A percentile compares a stretch with the other conserved stretches of the same genome.
phyloP scores from a whole-genome alignment of 306 rosid species.

The Lagenaria siceraria region DNA sequence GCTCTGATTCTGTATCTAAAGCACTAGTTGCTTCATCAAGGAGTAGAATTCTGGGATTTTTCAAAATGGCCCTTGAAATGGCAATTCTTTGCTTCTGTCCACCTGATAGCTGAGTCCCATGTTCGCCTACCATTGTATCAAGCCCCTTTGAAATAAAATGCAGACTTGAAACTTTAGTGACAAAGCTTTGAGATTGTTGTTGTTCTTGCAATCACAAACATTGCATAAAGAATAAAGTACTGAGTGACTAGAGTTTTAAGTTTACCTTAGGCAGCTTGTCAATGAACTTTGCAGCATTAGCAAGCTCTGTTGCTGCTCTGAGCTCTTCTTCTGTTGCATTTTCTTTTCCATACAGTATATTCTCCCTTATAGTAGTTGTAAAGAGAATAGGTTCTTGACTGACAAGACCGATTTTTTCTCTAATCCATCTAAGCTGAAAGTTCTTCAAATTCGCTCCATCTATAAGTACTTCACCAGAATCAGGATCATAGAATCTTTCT shows the following conservation, averaged over 20 bases:
- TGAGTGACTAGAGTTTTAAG: background rate
- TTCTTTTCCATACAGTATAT: constrained; percentile 75
- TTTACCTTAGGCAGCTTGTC: constrained; percentile 57
- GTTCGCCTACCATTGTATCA: constrained; percentile 74
- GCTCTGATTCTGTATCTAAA: constrained; percentile 82
- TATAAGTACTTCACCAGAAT: constrained; percentile 62
- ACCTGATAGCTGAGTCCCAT: constrained; percentile 87
- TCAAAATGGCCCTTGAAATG: constrained; percentile 83
- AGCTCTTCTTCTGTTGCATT: constrained; percentile 64
- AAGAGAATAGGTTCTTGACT: constrained; percentile 79
- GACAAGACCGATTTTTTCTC: constrained; percentile 75
- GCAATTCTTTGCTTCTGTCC: constrained; percentile 98
- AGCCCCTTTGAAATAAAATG: constrained; percentile 40
- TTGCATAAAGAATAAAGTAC: background rate
- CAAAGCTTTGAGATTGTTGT: background rate
- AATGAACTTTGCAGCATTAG: constrained; percentile 82
- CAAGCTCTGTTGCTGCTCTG: constrained; percentile 42
- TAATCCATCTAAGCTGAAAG: constrained; percentile 51
- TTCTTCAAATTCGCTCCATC: constrained; percentile 60
- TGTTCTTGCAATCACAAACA: background rate
- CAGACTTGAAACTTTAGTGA: background rate
- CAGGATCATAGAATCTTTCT: constrained; percentile 88
- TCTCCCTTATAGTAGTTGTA: constrained; percentile 48
- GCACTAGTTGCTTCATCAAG: constrained; percentile 97
- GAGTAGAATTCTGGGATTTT: constrained; percentile 77